These are phyloP conservation scores for Phyllostachys edulis DNA, from an alignment of 176 grass and related monocot species.

Conservation along the genomic window DNA sequence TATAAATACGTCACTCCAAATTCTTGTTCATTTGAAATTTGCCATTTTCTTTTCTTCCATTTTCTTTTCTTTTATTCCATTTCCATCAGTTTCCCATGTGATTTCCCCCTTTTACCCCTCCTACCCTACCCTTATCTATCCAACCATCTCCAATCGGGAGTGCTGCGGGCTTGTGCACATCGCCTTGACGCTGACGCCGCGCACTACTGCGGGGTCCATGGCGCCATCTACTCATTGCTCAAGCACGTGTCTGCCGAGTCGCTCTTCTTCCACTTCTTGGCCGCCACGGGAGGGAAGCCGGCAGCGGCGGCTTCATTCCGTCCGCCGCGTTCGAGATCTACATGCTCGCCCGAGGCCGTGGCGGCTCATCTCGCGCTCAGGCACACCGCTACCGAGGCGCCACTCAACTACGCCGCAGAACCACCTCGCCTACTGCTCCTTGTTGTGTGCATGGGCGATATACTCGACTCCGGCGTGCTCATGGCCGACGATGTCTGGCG, in stretches of 20 bases:
- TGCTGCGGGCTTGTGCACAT: constrained; percentile 64
- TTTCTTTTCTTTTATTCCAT: no score
- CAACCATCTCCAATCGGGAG: no score
- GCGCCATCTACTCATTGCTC: constrained; percentile 86
- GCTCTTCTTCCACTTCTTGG: constrained; percentile 80
- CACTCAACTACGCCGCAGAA: constrained; percentile 88
- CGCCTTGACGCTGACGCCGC: constrained; percentile 95
- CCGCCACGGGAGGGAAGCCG: constrained; percentile 20
- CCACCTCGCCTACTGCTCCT: constrained; percentile 79
- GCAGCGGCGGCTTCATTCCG: constrained; percentile 65
- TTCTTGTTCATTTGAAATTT: no score
- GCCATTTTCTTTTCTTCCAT: no score
- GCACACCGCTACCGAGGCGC: constrained; percentile 62
- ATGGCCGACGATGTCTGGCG: constrained; percentile 60
- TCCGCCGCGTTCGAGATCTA: constrained; percentile 79
- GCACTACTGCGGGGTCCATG: constrained; percentile 89
- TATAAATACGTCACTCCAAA: no score
- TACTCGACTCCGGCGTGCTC: constrained; percentile 95
- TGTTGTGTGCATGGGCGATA: constrained; percentile 70
- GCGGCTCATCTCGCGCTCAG: constrained; percentile 77
- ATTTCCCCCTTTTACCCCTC: no score
- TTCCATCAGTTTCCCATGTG: no score
- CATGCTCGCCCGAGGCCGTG: constrained; percentile 48
- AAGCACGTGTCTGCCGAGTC: constrained; percentile 83
- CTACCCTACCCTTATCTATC: no score